phyloP scores from a whole-genome alignment of 257 asterid genomes.

The Solanum pennellii region DNA sequence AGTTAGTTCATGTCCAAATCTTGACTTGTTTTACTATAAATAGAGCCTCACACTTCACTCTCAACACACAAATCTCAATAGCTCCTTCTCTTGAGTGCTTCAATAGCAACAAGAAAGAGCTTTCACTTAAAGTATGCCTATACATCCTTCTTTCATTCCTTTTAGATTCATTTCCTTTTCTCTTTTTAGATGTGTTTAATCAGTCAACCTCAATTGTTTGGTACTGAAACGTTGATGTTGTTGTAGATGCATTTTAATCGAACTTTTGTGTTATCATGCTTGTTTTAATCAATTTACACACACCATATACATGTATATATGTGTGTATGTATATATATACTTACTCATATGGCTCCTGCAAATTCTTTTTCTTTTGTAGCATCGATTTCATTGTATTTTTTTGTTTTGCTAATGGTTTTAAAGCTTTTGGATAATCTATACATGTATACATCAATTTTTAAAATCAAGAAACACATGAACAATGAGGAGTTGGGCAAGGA shows the following conservation, averaged over 20 bases:
- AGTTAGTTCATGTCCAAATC: background rate
- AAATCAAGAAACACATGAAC: background rate
- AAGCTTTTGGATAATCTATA: background rate
- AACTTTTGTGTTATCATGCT: background rate
- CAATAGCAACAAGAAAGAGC: background rate
- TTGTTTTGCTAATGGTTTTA: background rate
- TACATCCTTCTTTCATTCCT: background rate
- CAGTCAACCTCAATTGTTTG: background rate
- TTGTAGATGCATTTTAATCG: background rate
- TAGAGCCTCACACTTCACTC: background rate
- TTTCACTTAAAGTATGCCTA: background rate
- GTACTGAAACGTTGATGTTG: background rate
- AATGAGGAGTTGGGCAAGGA: background rate
- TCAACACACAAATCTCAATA: background rate
- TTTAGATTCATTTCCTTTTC: background rate
- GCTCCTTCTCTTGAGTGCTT: conserved; percentile 5
- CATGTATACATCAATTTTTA: background rate
- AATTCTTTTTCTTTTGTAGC: background rate
- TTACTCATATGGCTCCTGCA: background rate
- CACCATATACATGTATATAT: background rate
- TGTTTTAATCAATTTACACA: background rate
- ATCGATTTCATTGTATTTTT: background rate
- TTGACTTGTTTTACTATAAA: background rate
- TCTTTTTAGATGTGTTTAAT: background rate
- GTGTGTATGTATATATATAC: background rate